Conservation (phyloP, 2,329 filamentous ascomycete genomes). For the Coniochaeta sp. region DNA sequence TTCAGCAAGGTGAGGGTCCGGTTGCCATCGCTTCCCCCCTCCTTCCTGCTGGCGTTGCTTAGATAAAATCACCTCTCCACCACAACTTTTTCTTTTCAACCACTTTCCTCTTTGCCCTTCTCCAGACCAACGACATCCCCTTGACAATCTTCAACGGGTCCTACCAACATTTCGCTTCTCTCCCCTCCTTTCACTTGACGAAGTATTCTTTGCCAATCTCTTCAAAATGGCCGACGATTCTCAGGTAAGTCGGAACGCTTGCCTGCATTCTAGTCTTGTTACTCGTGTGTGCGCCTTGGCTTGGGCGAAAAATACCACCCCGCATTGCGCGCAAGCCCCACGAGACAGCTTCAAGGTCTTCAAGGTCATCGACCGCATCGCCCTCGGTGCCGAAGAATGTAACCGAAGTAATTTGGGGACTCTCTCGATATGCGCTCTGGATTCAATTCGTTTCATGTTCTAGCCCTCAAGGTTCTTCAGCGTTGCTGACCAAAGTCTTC, state of each 20-base stretch:
- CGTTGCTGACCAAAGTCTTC: not conserved
- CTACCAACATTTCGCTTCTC: slow-evolving; percentile 22
- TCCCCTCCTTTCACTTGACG: slow-evolving; percentile 10
- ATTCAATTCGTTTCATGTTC: not conserved
- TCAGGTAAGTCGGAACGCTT: slow-evolving; percentile 35
- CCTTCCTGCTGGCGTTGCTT: not conserved
- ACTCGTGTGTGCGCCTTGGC: slow-evolving; percentile 16
- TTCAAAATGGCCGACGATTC: slow-evolving; percentile 50
- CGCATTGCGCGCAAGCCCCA: slow-evolving; percentile 29
- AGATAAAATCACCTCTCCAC: slow-evolving; percentile 1
- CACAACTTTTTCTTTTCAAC: slow-evolving; percentile 12
- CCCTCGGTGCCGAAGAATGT: not conserved
- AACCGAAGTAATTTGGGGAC: not conserved
- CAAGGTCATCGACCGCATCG: not conserved
- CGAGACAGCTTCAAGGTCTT: not conserved
- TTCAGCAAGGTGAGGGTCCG: not conserved
- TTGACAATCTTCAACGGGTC: slow-evolving; percentile 17
- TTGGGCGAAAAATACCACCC: slow-evolving; percentile 33
- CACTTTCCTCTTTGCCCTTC: slow-evolving; percentile 15
- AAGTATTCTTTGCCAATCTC: slow-evolving; percentile 25
- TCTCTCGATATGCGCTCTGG: not conserved
- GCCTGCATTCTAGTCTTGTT: slow-evolving; percentile 6
- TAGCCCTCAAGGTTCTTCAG: not conserved
- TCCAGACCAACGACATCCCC: slow-evolving; percentile 13
- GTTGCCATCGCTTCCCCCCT: not conserved